Conservation (phyloP, 2,329 filamentous ascomycete species). For the Blumeria graminis region DNA sequence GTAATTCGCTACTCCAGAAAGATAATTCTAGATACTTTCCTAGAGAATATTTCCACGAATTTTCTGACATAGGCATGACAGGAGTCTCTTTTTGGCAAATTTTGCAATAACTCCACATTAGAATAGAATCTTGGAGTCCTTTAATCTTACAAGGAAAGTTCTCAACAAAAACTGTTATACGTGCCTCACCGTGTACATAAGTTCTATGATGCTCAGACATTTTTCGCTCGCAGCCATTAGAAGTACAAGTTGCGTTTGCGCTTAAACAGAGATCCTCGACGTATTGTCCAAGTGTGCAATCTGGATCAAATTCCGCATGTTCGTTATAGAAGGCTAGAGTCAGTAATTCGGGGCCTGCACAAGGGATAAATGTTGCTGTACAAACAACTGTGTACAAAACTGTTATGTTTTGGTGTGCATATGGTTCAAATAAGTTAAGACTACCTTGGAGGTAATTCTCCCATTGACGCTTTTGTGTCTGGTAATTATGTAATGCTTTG, state of each 20-base stretch:
- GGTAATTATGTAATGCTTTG: slow-evolving; percentile 77
- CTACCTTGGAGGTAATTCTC: slow-evolving; percentile 83
- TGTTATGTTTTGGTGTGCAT: slow-evolving; percentile 87
- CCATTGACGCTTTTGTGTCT: slow-evolving; percentile 88
- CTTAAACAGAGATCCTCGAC: slow-evolving; percentile 69
- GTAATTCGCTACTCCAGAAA: slow-evolving; percentile 77
- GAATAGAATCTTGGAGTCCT: slow-evolving; percentile 47
- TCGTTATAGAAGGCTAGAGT: slow-evolving; percentile 88
- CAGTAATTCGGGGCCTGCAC: slow-evolving; percentile 72
- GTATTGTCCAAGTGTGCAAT: slow-evolving; percentile 86
- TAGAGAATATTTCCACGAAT: slow-evolving; percentile 94
- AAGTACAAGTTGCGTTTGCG: slow-evolving; percentile 53
- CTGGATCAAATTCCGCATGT: slow-evolving; percentile 49
- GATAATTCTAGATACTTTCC: slow-evolving; percentile 95
- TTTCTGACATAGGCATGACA: slow-evolving; percentile 74
- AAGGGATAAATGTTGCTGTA: slow-evolving; percentile 80
- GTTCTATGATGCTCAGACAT: slow-evolving; percentile 89
- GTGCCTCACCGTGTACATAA: slow-evolving; percentile 88
- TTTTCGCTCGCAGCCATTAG: slow-evolving; percentile 64
- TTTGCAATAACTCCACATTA: slow-evolving; percentile 97
- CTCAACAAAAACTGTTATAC: slow-evolving; percentile 78
- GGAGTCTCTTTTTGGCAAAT: slow-evolving; percentile 77
- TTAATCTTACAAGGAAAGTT: slow-evolving; percentile 41
- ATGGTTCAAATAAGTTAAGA: slow-evolving; percentile 75
- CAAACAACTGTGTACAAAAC: slow-evolving; percentile 87